A percentile compares a stretch with the other conserved stretches of the same genome.
Conservation (phyloP, 2,329 filamentous ascomycete genomes). For the Apiospora phragmitis region DNA sequence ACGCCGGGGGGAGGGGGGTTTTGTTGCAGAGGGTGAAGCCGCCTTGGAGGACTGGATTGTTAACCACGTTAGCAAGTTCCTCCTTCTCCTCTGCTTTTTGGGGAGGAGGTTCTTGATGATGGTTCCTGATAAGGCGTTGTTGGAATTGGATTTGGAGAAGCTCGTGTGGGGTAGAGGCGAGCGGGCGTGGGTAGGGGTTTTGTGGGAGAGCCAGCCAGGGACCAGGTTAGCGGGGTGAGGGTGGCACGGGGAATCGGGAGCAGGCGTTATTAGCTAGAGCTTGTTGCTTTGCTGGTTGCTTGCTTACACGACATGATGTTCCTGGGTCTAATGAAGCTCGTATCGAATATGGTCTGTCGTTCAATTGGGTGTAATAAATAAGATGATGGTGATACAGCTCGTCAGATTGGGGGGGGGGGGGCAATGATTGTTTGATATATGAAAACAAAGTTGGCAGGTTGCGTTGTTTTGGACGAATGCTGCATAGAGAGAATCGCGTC, state of each 20-base stretch:
- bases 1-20: constrained; percentile 41
- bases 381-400: neutral
- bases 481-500: neutral
- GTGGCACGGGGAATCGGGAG: neutral
- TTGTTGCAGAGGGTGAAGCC: constrained; percentile 36
- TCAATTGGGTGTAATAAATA: neutral
- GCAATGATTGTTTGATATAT: neutral
- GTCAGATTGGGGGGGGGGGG: neutral
- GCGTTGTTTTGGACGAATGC: neutral
- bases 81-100: neutral
- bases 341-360: neutral
- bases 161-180: neutral
- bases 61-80: neutral
- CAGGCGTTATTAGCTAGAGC: neutral
- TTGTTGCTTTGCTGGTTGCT: neutral
- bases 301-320: neutral
- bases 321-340: neutral
- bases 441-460: no score
- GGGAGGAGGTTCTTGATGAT: neutral
- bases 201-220: neutral
- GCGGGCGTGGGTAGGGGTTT: neutral
- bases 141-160: neutral
- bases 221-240: neutral
- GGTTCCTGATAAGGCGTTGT: neutral
- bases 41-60: neutral